Evolutionary conservation across 2,329 filamentous ascomycete species (phyloP).

Genomic region (Aspergillus sp.): DNA sequence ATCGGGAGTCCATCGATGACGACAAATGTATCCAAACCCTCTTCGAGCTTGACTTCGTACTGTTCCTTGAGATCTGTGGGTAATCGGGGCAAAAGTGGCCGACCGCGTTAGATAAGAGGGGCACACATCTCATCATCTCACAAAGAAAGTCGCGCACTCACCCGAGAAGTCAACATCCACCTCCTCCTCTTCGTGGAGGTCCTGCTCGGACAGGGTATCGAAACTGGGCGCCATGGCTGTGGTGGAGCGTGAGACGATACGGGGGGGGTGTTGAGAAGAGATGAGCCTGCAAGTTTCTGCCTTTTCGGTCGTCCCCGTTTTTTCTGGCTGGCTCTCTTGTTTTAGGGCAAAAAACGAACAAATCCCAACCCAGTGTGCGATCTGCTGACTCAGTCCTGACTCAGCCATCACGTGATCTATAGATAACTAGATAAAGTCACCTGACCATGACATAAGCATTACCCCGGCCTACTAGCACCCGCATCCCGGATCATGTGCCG

Average conservation of each 20-base stretch:
- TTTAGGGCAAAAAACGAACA: slow-evolving; percentile 29
- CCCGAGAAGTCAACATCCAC: slow-evolving; percentile 88
- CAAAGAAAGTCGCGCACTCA: slow-evolving; percentile 24
- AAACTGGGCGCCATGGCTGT: slow-evolving; percentile 88
- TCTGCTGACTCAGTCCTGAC: slow-evolving; percentile 20
- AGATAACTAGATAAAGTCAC: background rate
- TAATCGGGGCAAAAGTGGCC: background rate
- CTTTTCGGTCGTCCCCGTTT: slow-evolving; percentile 14
- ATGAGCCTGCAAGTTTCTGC: slow-evolving; percentile 28
- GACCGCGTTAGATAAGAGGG: slow-evolving; percentile 22
- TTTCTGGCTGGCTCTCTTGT: background rate
- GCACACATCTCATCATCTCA: slow-evolving; percentile 6
- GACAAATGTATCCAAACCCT: slow-evolving; percentile 93
- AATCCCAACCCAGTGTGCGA: slow-evolving; percentile 29
- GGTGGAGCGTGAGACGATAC: background rate
- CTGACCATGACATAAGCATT: slow-evolving; percentile 1
- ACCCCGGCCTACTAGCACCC: too few species aligned
- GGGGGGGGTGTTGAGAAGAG: slow-evolving; percentile 12
- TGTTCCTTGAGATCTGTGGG: slow-evolving; percentile 75
- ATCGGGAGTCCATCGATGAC: slow-evolving; percentile 90
- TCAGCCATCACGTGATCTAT: slow-evolving; percentile 1
- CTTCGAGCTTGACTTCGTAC: slow-evolving; percentile 92
- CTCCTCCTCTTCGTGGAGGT: slow-evolving; percentile 85
- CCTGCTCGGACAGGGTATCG: slow-evolving; percentile 85
- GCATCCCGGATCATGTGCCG: too few species aligned